Evolutionary conservation across 2,329 filamentous ascomycete genomes (phyloP).

Genomic region (Bertia moriformis): DNA sequence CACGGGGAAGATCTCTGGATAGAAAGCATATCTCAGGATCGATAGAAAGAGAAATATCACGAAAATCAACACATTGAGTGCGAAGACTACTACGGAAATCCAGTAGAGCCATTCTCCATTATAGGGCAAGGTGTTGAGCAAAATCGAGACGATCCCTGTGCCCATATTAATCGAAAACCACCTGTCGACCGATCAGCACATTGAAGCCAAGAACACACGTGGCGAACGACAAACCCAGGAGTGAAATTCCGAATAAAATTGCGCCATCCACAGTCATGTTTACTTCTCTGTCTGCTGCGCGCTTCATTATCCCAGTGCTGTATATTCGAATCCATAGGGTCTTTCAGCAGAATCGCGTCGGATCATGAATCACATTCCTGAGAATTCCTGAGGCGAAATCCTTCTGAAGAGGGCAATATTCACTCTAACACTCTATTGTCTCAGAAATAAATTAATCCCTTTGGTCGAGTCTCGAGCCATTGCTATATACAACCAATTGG

Average conservation of each 20-base stretch:
- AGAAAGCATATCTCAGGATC: slow-evolving; percentile 44
- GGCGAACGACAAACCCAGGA: slow-evolving; percentile 35
- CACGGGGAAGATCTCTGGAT: slow-evolving; percentile 48
- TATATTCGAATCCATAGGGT: not conserved
- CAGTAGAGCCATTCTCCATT: slow-evolving; percentile 40
- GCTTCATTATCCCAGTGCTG: too few relatives aligned
- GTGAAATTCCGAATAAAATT: slow-evolving; percentile 35
- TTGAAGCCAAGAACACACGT: not conserved
- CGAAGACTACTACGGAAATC: slow-evolving; percentile 45
- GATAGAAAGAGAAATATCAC: slow-evolving; percentile 34
- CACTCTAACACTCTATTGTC: not conserved
- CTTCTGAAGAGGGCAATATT: not conserved
- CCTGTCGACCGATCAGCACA: slow-evolving; percentile 10
- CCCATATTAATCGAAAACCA: slow-evolving; percentile 53
- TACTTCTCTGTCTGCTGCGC: not conserved
- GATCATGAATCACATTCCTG: not conserved
- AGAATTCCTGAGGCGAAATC: not conserved
- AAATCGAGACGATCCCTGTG: slow-evolving; percentile 50
- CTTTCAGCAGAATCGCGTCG: not conserved
- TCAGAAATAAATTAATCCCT: too few relatives aligned
- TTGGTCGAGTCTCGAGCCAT: too few relatives aligned
- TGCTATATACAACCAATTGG: not conserved
- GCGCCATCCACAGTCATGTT: slow-evolving; percentile 18
- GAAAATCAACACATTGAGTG: slow-evolving; percentile 44
- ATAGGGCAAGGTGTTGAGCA: slow-evolving; percentile 48